A percentile compares a stretch with the other conserved stretches of the same genome.
Evolutionary conservation across 305 asterid species (phyloP).

Genomic region (Rubia balearica): DNA sequence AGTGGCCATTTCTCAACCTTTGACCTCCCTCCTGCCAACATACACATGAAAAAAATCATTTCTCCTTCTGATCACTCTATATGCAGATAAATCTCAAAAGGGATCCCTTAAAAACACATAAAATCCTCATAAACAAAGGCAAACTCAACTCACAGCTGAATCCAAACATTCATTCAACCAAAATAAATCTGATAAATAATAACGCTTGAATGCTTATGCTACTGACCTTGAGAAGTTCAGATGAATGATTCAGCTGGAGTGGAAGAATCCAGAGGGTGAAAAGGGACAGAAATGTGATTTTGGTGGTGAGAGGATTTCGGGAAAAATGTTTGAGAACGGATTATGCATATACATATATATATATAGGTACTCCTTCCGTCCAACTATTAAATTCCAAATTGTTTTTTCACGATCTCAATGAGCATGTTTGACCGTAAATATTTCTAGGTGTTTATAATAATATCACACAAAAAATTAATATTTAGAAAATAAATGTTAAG

Average conservation of each 20-base stretch:
- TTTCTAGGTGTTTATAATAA: too few species aligned
- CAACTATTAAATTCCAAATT: too few species aligned
- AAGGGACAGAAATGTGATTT: not conserved
- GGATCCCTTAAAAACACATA: slow-evolving; percentile 9
- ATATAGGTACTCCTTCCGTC: too few species aligned
- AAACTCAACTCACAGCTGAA: slow-evolving; percentile 2
- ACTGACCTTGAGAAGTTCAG: slow-evolving; percentile 11
- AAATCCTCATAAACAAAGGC: not conserved
- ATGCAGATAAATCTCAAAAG: not conserved
- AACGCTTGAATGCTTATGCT: not conserved
- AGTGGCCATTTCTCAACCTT: slow-evolving; percentile 34
- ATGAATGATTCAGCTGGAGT: slow-evolving; percentile 11
- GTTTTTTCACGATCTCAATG: too few species aligned
- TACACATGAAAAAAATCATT: not conserved
- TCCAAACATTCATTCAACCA: slow-evolving; percentile 3
- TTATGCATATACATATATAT: slow-evolving; percentile 4
- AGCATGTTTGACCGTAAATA: too few species aligned
- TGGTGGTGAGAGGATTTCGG: slow-evolving; percentile 26
- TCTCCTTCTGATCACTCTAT: not conserved
- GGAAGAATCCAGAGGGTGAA: slow-evolving; percentile 22
- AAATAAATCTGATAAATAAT: not conserved
- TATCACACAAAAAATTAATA: too few species aligned
- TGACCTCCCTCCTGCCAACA: slow-evolving; percentile 20
- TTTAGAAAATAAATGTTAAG: too few species aligned
- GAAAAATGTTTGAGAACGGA: slow-evolving; percentile 12